Evolutionary conservation across 768 basidiomycete species (phyloP).

Genomic region (Leccinum subtestaceum): DNA sequence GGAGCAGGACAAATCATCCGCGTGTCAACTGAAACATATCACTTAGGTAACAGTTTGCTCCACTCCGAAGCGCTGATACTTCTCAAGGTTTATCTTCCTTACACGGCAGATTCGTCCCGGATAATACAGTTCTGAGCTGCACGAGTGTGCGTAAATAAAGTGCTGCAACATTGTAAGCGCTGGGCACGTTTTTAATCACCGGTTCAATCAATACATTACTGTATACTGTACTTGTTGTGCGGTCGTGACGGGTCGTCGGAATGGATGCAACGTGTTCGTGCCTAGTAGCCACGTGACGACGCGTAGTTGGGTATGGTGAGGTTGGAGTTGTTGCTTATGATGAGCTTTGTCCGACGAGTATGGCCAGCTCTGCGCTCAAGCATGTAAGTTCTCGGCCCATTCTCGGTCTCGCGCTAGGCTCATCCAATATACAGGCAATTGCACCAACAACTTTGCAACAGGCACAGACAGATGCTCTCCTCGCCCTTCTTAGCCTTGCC

Average conservation of each 20-base stretch:
- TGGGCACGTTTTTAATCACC: slow-evolving; percentile 1
- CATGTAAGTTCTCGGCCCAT: slow-evolving; percentile 34
- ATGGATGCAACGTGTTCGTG: not conserved
- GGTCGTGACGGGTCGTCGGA: not conserved
- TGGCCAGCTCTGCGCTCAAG: slow-evolving; percentile 46
- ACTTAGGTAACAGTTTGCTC: slow-evolving; percentile 10
- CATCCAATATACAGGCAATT: slow-evolving; percentile 37
- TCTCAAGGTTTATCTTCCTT: not conserved
- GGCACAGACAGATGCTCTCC: slow-evolving; percentile 81
- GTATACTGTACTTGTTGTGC: no score
- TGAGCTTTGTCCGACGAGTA: slow-evolving; percentile 16
- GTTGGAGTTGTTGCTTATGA: not conserved
- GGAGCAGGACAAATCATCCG: not conserved
- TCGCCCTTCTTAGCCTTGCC: slow-evolving; percentile 86
- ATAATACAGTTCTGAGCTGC: not conserved
- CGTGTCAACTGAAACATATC: slow-evolving; percentile 19
- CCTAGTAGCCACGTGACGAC: slow-evolving; percentile 16
- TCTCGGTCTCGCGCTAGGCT: slow-evolving; percentile 11
- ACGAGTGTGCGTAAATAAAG: not conserved
- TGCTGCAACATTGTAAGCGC: not conserved
- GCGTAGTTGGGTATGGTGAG: not conserved
- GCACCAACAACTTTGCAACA: slow-evolving; percentile 72
- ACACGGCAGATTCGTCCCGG: not conserved
- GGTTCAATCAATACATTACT: not conserved
- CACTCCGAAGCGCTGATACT: slow-evolving; percentile 16